A percentile compares a stretch with the other conserved stretches of the same genome.
phyloP scores from a whole-genome alignment of 495 filamentous ascomycete genomes.

The Aspergillus nanangensis region DNA sequence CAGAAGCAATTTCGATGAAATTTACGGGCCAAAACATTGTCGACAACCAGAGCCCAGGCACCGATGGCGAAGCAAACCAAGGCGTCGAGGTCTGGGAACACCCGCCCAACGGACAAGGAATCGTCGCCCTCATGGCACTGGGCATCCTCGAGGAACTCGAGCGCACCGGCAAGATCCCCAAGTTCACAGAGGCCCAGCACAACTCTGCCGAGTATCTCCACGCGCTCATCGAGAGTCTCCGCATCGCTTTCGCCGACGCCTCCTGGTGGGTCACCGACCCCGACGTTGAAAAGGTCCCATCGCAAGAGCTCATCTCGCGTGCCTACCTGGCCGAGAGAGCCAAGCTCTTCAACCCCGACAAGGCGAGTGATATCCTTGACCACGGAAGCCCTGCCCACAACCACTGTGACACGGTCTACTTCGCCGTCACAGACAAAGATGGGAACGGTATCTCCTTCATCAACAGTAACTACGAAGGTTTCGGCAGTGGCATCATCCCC shows the following conservation, averaged over 20 bases:
- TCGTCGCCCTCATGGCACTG: conserved; percentile 90
- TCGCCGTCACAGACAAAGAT: conserved; percentile 69
- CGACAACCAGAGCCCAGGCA: conserved; percentile 40
- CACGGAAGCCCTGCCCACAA: conserved; percentile 69
- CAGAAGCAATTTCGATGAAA: conserved; percentile 73
- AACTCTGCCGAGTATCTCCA: conserved; percentile 81
- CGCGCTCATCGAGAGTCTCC: conserved; percentile 81
- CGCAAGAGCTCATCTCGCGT: conserved; percentile 52
- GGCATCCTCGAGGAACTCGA: conserved; percentile 87
- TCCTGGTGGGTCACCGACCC: conserved; percentile 89
- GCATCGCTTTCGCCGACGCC: conserved; percentile 89
- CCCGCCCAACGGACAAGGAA: conserved; percentile 95
- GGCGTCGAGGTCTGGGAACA: conserved; percentile 93
- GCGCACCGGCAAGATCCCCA: conserved; percentile 61
- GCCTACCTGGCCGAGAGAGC: conserved; percentile 66
- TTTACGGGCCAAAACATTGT: conserved; percentile 67
- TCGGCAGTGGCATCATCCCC: conserved; percentile 86
- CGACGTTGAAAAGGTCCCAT: conserved; percentile 60
- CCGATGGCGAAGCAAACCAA: conserved; percentile 38
- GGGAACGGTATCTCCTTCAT: conserved; percentile 96
- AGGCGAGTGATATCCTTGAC: conserved; percentile 50
- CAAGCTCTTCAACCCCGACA: conserved; percentile 59
- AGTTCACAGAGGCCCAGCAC: conserved; percentile 64
- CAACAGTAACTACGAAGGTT: conserved; percentile 89
- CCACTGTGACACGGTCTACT: conserved; percentile 88